A percentile compares a stretch with the other conserved stretches of the same genome.
phyloP scores from a whole-genome alignment of 768 basidiomycete genomes.

The Strobilomyces echinocephalus region DNA sequence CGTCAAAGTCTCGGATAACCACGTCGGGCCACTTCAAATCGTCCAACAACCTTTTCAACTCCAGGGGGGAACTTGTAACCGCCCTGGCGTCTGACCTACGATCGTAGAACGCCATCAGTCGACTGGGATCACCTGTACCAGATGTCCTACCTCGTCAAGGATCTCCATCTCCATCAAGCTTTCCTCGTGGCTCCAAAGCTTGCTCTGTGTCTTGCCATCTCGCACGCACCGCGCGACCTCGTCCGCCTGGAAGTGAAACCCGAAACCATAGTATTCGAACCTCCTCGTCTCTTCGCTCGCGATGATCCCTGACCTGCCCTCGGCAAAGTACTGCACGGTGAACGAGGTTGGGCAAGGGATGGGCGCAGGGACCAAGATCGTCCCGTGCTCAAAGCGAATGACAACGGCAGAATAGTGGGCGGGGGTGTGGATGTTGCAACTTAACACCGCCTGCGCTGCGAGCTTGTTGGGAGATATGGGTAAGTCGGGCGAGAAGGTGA shows the following conservation, averaged over 20 bases:
- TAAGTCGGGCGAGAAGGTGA: slow-evolving; percentile 57
- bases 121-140: not conserved
- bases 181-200: slow-evolving; percentile 73
- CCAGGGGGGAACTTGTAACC: slow-evolving; percentile 59
- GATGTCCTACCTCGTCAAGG: slow-evolving; percentile 67
- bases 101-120: slow-evolving; percentile 11
- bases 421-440: slow-evolving; percentile 58
- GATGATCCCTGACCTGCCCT: slow-evolving; percentile 38
- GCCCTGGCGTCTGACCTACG: slow-evolving; percentile 63
- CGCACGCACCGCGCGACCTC: slow-evolving; percentile 77
- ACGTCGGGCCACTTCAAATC: too few species aligned
- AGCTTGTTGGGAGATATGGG: slow-evolving; percentile 33
- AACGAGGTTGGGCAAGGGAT: slow-evolving; percentile 65
- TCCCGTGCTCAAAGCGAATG: slow-evolving; percentile 73
- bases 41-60: slow-evolving; percentile 43
- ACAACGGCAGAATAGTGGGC: slow-evolving; percentile 47
- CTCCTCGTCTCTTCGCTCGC: slow-evolving; percentile 53
- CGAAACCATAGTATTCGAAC: slow-evolving; percentile 61
- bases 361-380: slow-evolving; percentile 58
- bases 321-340: slow-evolving; percentile 57
- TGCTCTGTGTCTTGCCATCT: slow-evolving; percentile 70
- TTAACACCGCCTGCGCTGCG: slow-evolving; percentile 67
- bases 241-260: slow-evolving; percentile 85
- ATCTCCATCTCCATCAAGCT: slow-evolving; percentile 77
- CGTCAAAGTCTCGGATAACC: too few species aligned